phyloP scores from a whole-genome alignment of 179 eudicot genomes.

The Amaranthus tricolor region DNA sequence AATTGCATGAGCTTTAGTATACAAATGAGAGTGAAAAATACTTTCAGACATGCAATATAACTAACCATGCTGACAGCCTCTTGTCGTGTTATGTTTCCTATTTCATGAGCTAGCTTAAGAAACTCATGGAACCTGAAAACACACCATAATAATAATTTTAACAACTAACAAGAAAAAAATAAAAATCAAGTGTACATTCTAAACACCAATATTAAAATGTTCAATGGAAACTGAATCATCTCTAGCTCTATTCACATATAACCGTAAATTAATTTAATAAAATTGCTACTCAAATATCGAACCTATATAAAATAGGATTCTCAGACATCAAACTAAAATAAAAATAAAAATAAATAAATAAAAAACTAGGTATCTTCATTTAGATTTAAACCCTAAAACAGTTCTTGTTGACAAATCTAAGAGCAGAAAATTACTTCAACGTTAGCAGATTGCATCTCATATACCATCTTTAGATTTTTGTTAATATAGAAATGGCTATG shows the following conservation, averaged over 20 bases:
- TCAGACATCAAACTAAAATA: not conserved
- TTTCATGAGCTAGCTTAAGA: constrained; percentile 90
- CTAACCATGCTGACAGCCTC: constrained; percentile 99
- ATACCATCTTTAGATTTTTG: not conserved
- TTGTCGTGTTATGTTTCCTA: constrained; percentile 96
- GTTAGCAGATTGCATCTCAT: not conserved
- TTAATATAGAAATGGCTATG: not conserved
- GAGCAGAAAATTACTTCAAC: not conserved
- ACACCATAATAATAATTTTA: not conserved
- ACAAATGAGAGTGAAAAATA: not conserved
- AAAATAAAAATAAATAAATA: not conserved
- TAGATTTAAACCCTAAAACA: not conserved
- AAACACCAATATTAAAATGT: constrained; percentile 9
- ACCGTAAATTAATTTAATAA: not conserved
- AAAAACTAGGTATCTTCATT: not conserved
- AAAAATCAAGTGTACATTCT: constrained; percentile 13
- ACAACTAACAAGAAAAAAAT: not conserved
- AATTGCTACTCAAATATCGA: not conserved
- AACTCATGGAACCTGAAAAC: constrained; percentile 91
- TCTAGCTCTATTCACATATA: not conserved
- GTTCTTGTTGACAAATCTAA: not conserved
- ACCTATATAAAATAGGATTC: not conserved
- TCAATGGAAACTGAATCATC: not conserved
- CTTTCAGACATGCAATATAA: constrained; percentile 19
- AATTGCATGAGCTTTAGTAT: not conserved